Conservation (phyloP, 352 stramenopile genomes). For the Peronospora belbahrii region DNA sequence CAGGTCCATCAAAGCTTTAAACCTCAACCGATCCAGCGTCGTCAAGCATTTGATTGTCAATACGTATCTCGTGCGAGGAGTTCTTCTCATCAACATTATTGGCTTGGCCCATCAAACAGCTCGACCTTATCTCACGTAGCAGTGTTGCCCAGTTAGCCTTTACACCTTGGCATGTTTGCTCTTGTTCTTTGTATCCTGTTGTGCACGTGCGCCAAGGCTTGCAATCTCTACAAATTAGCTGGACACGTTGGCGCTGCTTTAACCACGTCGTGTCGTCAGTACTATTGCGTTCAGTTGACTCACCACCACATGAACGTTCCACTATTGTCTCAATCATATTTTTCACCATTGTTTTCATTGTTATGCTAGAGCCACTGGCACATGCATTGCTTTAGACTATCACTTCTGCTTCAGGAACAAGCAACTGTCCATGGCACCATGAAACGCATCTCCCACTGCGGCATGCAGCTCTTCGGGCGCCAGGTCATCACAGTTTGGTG, state of each 20-base stretch:
- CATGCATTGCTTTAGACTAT: slow-evolving; percentile 8
- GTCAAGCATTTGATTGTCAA: slow-evolving; percentile 9
- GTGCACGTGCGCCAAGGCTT: too few relatives aligned
- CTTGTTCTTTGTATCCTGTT: neutral
- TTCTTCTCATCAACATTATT: slow-evolving; percentile 1
- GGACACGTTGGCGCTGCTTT: slow-evolving; percentile 6
- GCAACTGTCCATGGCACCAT: slow-evolving; percentile 63
- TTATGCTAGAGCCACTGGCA: slow-evolving; percentile 1
- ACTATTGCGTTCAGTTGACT: slow-evolving; percentile 4
- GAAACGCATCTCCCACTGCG: slow-evolving; percentile 58
- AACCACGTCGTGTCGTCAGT: neutral
- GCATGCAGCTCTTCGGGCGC: slow-evolving; percentile 47
- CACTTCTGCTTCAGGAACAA: slow-evolving; percentile 65
- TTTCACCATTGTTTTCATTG: slow-evolving; percentile 8
- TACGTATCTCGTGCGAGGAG: neutral
- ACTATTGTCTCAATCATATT: neutral
- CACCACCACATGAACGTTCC: neutral
- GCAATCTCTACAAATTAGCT: slow-evolving; percentile 3
- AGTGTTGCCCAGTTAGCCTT: slow-evolving; percentile 1
- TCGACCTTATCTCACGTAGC: slow-evolving; percentile 4
- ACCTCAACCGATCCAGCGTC: slow-evolving; percentile 4
- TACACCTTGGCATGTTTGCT: slow-evolving; percentile 5
- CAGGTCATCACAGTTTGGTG: slow-evolving; percentile 12
- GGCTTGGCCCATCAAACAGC: neutral
- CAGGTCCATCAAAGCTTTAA: slow-evolving; percentile 11